phyloP scores from a whole-genome alignment of 495 filamentous ascomycete genomes.

The Corynascus novoguineensis region DNA sequence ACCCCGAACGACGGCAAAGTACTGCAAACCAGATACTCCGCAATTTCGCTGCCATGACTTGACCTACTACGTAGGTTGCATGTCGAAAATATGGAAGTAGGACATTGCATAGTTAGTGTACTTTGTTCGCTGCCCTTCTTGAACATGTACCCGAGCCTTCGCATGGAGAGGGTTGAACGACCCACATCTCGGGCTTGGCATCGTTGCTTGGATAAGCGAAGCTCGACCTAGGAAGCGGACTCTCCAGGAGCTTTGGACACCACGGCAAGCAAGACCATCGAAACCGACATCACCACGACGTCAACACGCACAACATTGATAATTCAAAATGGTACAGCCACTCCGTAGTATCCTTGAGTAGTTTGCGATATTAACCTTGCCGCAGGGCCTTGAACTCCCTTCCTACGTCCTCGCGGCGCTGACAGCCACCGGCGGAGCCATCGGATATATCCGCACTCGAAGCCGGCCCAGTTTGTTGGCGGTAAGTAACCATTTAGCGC shows the following conservation, averaged over 20 bases:
- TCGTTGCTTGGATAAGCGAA: not conserved
- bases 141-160: not conserved
- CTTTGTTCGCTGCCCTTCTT: too few relatives aligned
- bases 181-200: not conserved
- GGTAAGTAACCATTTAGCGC: too few relatives aligned
- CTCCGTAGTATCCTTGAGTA: not conserved
- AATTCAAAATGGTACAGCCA: conserved; percentile 16
- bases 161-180: not conserved
- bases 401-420: conserved; percentile 75
- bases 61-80: too few relatives aligned
- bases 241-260: conserved; percentile 8
- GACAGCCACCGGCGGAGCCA: conserved; percentile 78
- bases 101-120: too few relatives aligned
- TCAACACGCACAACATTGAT: not conserved
- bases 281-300: not conserved
- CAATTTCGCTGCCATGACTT: too few relatives aligned
- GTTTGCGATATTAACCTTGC: not conserved
- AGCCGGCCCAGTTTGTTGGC: conserved; percentile 82
- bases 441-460: conserved; percentile 74
- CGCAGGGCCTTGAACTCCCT: conserved; percentile 32
- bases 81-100: too few relatives aligned
- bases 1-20: too few relatives aligned
- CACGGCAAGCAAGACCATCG: not conserved
- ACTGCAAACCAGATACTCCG: too few relatives aligned
- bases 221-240: not conserved